Conservation (phyloP, 805 yeast species). For the Metschnikowia vanudenii region DNA sequence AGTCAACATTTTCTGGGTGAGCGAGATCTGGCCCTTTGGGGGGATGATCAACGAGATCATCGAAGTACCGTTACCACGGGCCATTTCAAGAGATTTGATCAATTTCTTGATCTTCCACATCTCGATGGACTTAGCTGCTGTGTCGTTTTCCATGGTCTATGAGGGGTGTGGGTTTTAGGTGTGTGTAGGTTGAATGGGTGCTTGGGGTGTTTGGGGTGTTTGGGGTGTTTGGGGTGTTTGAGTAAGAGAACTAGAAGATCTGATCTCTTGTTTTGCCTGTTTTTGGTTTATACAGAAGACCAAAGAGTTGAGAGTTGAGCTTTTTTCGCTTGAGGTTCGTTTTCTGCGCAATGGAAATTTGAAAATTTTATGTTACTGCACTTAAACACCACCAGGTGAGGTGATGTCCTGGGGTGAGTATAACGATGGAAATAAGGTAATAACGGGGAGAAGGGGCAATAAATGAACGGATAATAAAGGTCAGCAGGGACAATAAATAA, state of each 20-base stretch:
- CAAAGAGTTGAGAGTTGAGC: too few relatives aligned
- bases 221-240: background rate
- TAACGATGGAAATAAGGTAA: too few relatives aligned
- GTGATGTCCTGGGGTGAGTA: conserved; percentile 6
- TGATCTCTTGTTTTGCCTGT: too few relatives aligned
- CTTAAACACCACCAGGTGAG: background rate
- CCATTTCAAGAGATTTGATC: conserved; percentile 80
- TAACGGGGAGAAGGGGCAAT: too few relatives aligned
- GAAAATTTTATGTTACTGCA: conserved; percentile 11
- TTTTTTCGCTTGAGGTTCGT: conserved; percentile 1
- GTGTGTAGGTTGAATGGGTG: background rate
- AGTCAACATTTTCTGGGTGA: conserved; percentile 85
- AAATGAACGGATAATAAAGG: too few relatives aligned
- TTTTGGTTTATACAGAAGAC: too few relatives aligned
- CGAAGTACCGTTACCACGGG: conserved; percentile 98
- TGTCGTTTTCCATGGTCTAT: conserved; percentile 30
- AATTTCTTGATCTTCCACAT: conserved; percentile 98
- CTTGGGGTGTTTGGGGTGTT: background rate
- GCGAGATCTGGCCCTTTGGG: conserved; percentile 90
- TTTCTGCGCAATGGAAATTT: conserved; percentile 1
- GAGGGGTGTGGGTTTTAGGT: too few relatives aligned
- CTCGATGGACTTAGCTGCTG: conserved; percentile 89
- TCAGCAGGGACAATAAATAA: too few relatives aligned
- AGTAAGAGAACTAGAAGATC: too few relatives aligned
- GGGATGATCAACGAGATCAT: conserved; percentile 97